phyloP scores from a whole-genome alignment of 169 alveolate genomes.

The Plasmodium inui region DNA sequence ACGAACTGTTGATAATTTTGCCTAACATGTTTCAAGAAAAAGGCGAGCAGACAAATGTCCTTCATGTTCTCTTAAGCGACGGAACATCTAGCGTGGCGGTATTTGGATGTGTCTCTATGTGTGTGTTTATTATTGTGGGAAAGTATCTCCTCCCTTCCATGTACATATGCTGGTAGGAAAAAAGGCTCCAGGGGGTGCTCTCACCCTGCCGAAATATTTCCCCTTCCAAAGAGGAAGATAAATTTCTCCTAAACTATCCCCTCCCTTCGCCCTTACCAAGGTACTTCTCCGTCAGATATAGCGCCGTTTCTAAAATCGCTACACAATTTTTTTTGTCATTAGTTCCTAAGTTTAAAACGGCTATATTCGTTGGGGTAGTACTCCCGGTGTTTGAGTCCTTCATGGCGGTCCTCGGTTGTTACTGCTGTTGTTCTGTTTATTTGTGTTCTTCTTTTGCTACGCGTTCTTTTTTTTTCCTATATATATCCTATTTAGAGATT shows the following conservation, averaged over 20 bases:
- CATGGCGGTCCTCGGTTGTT: not conserved
- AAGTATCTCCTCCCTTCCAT: not conserved
- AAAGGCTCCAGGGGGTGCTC: not conserved
- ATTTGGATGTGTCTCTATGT: not conserved
- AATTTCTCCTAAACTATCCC: not conserved
- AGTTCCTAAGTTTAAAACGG: slow-evolving; percentile 62
- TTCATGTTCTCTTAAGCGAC: not conserved
- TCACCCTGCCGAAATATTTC: not conserved
- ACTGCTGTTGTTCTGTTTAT: not conserved
- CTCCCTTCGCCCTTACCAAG: slow-evolving; percentile 21
- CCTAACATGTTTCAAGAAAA: slow-evolving; percentile 1
- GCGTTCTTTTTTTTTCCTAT: not conserved
- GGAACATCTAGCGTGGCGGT: not conserved
- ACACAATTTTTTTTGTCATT: slow-evolving; percentile 31
- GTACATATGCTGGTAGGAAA: not conserved
- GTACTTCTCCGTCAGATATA: slow-evolving; percentile 43
- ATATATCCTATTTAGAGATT: not conserved
- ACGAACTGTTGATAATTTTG: slow-evolving; percentile 46
- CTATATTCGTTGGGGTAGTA: slow-evolving; percentile 21
- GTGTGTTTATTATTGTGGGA: not conserved
- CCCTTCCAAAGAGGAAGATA: not conserved
- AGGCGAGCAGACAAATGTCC: not conserved
- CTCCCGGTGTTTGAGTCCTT: not conserved
- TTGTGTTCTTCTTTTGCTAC: not conserved
- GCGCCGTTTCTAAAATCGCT: slow-evolving; percentile 47